A percentile compares a stretch with the other conserved stretches of the same genome.
Conservation (phyloP, 192 early-diverging fungal species). For the Linnemannia elongata region DNA sequence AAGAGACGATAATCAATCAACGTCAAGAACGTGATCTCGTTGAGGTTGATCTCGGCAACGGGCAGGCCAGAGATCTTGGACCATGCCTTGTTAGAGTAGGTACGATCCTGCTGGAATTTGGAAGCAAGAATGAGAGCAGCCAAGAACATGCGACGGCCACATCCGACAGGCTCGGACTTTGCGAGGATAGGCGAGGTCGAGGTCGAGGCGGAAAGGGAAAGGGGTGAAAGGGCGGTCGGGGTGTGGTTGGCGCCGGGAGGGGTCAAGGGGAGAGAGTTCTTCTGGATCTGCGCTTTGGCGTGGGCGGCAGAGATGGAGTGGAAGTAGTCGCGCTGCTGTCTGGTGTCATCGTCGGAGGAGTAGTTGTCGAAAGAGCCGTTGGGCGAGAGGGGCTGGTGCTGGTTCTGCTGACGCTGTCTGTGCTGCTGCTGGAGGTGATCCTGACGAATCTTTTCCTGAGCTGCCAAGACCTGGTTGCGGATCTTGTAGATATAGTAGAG, state of each 20-base stretch:
- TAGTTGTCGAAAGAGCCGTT: constrained; percentile 32
- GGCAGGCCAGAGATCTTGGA: constrained; percentile 85
- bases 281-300: constrained; percentile 17
- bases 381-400: constrained; percentile 30
- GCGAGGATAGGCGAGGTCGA: constrained; percentile 53
- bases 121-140: constrained; percentile 87
- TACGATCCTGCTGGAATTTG: constrained; percentile 88
- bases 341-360: constrained; percentile 28
- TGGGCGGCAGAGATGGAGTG: constrained; percentile 28
- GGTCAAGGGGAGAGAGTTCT: constrained; percentile 51
- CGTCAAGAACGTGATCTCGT: constrained; percentile 83
- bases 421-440: constrained; percentile 42
- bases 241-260: constrained; percentile 56
- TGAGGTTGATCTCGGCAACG: constrained; percentile 81
- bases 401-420: constrained; percentile 16
- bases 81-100: constrained; percentile 89
- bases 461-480: constrained; percentile 59
- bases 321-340: constrained; percentile 47
- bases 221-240: constrained; percentile 40
- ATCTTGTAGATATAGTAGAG: constrained; percentile 78
- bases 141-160: constrained; percentile 87
- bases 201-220: constrained; percentile 33
- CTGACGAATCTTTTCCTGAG: constrained; percentile 53
- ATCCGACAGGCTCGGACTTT: constrained; percentile 69
- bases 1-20: constrained; percentile 83